Evolutionary conservation across 2,329 filamentous ascomycete genomes (phyloP).

Genomic region (Verticillium longisporum): DNA sequence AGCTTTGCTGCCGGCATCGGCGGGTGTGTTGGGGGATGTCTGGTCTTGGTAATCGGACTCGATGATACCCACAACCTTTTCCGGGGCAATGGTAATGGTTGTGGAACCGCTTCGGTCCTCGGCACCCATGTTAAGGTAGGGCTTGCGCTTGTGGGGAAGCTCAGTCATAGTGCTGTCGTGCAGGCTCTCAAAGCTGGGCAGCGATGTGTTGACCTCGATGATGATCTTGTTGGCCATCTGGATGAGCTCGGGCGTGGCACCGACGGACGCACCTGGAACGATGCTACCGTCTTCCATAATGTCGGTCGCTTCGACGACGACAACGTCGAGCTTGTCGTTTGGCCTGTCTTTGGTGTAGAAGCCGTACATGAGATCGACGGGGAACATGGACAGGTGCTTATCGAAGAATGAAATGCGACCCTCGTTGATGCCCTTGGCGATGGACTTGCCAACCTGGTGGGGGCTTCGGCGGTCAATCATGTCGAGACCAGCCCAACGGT

Average conservation of each 20-base stretch:
- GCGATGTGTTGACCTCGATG: constrained; percentile 84
- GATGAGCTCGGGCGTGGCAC: constrained; percentile 76
- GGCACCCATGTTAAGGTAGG: constrained; percentile 76
- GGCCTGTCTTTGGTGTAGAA: constrained; percentile 79
- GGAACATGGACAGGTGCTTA: constrained; percentile 92
- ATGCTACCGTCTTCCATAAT: constrained; percentile 88
- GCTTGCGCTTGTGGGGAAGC: constrained; percentile 72
- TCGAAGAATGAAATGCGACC: constrained; percentile 89
- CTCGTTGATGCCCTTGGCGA: constrained; percentile 84
- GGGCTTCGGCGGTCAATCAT: constrained; percentile 84
- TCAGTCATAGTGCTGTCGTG: constrained; percentile 92
- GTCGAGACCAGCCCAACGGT: constrained; percentile 80
- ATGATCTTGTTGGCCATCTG: constrained; percentile 90
- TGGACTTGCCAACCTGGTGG: constrained; percentile 86
- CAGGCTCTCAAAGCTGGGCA: constrained; percentile 78
- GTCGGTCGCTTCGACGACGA: constrained; percentile 77
- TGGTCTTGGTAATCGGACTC: constrained; percentile 79
- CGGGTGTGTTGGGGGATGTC: constrained; percentile 66
- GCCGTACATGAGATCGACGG: constrained; percentile 77
- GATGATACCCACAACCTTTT: constrained; percentile 77
- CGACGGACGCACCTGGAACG: constrained; percentile 78
- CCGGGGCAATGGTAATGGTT: constrained; percentile 76
- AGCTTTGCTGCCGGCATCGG: constrained; percentile 63
- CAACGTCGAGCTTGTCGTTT: constrained; percentile 70
- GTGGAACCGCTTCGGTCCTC: constrained; percentile 81